Evolutionary conservation across 108 stramenopile genomes (phyloP).

Genomic region (Discostella stelligeroides): DNA sequence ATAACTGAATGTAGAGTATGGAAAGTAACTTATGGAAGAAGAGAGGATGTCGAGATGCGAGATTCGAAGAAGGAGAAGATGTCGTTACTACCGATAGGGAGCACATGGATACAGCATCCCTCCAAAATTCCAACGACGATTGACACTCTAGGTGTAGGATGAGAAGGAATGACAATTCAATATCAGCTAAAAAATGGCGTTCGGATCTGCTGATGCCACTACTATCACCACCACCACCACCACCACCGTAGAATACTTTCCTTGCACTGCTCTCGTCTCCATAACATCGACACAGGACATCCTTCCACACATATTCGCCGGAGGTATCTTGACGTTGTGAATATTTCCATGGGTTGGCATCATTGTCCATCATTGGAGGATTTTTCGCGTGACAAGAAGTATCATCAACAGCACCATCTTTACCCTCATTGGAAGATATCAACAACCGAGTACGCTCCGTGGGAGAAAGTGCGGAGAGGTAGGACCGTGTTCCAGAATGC

Average conservation of each 20-base stretch:
- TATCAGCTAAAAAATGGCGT: conserved; percentile 65
- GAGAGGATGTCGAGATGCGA: conserved; percentile 15
- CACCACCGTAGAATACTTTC: background rate
- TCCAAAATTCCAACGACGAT: conserved; percentile 82
- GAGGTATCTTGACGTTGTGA: conserved; percentile 5
- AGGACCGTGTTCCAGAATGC: conserved; percentile 70
- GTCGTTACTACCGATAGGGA: conserved; percentile 20
- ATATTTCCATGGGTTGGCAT: conserved; percentile 9
- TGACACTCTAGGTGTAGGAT: conserved; percentile 79
- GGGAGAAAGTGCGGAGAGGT: conserved; percentile 56
- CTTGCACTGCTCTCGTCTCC: conserved; percentile 17
- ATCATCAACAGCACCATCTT: background rate
- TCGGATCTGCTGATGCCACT: background rate
- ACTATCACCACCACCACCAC: conserved; percentile 27
- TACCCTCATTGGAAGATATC: conserved; percentile 2
- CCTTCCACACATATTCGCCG: conserved; percentile 46
- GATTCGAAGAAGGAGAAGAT: background rate
- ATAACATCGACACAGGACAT: conserved; percentile 52
- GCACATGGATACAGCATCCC: conserved; percentile 57
- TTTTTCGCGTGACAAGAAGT: background rate
- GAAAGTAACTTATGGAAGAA: conserved; percentile 53
- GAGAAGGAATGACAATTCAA: conserved; percentile 73
- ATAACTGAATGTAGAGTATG: conserved; percentile 57
- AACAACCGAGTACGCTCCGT: conserved; percentile 62
- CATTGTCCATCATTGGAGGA: background rate